Evolutionary conservation across 495 filamentous ascomycete species (phyloP).

Genomic region (Cryomyces minteri): DNA sequence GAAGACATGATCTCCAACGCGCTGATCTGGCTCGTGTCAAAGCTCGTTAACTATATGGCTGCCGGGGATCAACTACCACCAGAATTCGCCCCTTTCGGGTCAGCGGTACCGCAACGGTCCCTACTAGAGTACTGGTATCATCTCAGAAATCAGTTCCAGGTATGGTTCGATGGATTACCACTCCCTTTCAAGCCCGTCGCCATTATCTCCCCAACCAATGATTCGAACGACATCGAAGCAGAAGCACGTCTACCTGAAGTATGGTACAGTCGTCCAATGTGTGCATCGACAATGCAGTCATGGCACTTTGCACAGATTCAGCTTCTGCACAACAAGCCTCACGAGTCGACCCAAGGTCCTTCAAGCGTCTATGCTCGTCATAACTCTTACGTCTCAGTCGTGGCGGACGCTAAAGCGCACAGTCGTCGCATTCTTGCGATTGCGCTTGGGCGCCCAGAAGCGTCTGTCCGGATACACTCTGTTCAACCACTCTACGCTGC

Average conservation of each 20-base stretch:
- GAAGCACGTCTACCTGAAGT: constrained; percentile 33
- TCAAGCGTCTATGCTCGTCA: constrained; percentile 31
- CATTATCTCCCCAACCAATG: constrained; percentile 1
- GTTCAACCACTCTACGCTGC: constrained; percentile 44
- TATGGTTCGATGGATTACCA: constrained; percentile 39
- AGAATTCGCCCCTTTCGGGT: constrained; percentile 21
- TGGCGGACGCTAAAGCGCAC: constrained; percentile 34
- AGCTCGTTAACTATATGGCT: constrained; percentile 42
- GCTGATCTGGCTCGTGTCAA: constrained; percentile 42
- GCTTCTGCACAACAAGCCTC: constrained; percentile 42
- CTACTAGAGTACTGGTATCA: constrained; percentile 37
- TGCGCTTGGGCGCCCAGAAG: constrained; percentile 33
- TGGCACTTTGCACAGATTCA: constrained; percentile 48
- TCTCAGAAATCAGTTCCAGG: constrained; percentile 34
- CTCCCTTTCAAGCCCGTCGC: constrained; percentile 36
- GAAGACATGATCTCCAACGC: constrained; percentile 46
- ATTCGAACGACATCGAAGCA: constrained; percentile 15
- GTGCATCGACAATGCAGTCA: constrained; percentile 42
- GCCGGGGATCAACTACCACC: constrained; percentile 28
- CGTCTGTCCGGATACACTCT: constrained; percentile 36
- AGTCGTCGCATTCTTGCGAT: constrained; percentile 40
- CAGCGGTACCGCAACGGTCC: constrained; percentile 32
- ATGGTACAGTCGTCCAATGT: constrained; percentile 46
- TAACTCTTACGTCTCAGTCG: constrained; percentile 33
- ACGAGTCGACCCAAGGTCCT: constrained; percentile 31